Evolutionary conservation across 441 rosid genomes (phyloP), one percentile per base, ranked within the genome.

Genomic region (Arabidopsis lyrata): DNA sequence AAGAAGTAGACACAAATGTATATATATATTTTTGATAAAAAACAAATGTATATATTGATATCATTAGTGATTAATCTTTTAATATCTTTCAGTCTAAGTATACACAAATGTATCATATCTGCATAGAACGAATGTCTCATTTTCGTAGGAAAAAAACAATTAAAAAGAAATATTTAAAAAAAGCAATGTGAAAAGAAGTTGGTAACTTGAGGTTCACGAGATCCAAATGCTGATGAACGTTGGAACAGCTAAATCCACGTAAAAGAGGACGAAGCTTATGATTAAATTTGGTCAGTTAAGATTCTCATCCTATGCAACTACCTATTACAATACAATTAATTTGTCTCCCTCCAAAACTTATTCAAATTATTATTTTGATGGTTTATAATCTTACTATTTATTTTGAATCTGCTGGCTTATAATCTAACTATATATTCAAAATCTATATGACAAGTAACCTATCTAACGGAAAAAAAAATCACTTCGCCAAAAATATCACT

Each of bases 181-280:
- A 61, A 59, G 73, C 22, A 67, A 14, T 22, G 55, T 59, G 24
- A 32, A 32, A 52, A 24, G 69, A 61, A 6, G 52, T 36, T 6
- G 52, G 29, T 59, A 75, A 61, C 78, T 75, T 68, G 69, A 68
- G 63, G 64, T 52, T 75, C 74, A 75, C 50, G 74, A 68, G 74
- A 75, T 35, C 58, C 14, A 68, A 24, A 66, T 39, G 38, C 11
- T 45, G 61, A 36, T 27, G 66, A 74, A 66, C 73, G 73, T 66
- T 50, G 78, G 73, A 67, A 74, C 68, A 67, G 56, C 78, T 74
- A 67, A 58, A 66, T 31, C 67, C 62, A 74, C 61, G 36, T 49
- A 34, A 61, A 67, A 68, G 69, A 75, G 3, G 49, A 35, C 58
- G 27, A 61, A 68, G 16, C 49, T 42, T 53, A 53, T 53, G 52